Conservation (phyloP, 306 rosid genomes). For the Prunus kanzakura region DNA sequence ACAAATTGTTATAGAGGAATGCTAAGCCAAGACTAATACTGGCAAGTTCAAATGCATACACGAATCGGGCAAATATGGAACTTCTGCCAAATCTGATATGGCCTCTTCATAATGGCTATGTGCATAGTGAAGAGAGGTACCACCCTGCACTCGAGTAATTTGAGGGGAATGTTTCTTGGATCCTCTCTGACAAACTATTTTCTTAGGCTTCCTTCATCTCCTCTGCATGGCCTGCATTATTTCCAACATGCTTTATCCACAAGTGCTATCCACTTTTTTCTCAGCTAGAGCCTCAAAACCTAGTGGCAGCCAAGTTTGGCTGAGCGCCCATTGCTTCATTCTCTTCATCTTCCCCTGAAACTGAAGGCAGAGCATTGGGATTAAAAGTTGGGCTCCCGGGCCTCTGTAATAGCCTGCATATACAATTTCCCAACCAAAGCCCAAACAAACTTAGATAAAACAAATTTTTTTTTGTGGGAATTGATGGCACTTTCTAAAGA, state of each 20-base stretch:
- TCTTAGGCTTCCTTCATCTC: conserved; percentile 64
- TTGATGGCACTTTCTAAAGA: no score
- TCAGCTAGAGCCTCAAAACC: conserved; percentile 43
- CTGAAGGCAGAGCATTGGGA: background rate
- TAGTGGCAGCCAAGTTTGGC: background rate
- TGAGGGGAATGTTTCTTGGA: conserved; percentile 37
- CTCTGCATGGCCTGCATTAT: conserved; percentile 14
- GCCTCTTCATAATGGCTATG: conserved; percentile 59
- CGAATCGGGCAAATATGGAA: conserved; percentile 67
- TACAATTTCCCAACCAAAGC: no score
- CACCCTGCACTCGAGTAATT: conserved; percentile 23
- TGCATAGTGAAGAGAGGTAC: conserved; percentile 47
- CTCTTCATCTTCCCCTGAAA: background rate
- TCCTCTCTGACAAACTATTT: conserved; percentile 74
- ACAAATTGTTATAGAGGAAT: background rate
- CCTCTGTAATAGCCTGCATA: background rate
- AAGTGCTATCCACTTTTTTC: conserved; percentile 53
- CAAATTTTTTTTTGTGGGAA: accelerated
- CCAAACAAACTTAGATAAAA: no score
- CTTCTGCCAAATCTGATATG: conserved; percentile 49
- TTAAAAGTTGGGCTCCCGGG: background rate
- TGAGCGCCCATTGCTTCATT: background rate
- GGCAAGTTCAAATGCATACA: conserved; percentile 69
- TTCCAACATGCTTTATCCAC: conserved; percentile 12
- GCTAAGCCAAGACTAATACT: background rate